Conservation (phyloP, 805 yeast genomes). For the Metschnikowia continentalis region DNA sequence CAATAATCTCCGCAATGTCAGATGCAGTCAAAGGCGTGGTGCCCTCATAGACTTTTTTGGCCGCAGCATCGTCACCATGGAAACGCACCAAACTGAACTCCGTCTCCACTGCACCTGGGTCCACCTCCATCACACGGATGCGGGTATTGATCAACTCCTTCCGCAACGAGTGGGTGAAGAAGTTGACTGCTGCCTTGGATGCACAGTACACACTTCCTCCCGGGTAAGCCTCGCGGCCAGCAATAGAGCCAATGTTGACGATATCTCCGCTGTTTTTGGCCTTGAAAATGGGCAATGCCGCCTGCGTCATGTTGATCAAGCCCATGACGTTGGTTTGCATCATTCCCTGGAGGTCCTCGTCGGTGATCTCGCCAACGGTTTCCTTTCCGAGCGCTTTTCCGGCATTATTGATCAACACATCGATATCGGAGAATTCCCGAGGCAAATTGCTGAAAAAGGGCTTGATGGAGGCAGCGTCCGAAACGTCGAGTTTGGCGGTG, state of each 20-base stretch:
- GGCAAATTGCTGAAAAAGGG: constrained; percentile 31
- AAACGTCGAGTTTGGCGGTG: constrained; percentile 31
- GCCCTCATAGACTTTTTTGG: constrained; percentile 33
- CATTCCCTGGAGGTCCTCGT: constrained; percentile 34
- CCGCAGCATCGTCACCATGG: constrained; percentile 29
- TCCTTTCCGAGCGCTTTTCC: constrained; percentile 37
- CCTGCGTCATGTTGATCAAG: constrained; percentile 34
- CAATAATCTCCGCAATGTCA: constrained; percentile 38
- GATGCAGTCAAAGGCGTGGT: constrained; percentile 31
- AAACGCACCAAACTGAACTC: constrained; percentile 36
- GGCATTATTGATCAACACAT: constrained; percentile 37
- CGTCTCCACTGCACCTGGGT: constrained; percentile 40
- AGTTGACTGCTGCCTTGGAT: constrained; percentile 34
- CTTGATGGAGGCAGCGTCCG: constrained; percentile 22
- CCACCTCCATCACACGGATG: constrained; percentile 37
- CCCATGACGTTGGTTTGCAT: constrained; percentile 37
- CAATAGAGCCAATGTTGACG: constrained; percentile 36
- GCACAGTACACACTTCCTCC: constrained; percentile 40
- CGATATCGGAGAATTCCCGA: constrained; percentile 32
- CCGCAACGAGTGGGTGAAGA: constrained; percentile 31
- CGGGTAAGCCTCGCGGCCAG: constrained; percentile 37
- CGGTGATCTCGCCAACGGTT: constrained; percentile 27
- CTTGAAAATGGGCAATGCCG: constrained; percentile 34
- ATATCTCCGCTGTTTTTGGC: constrained; percentile 34
- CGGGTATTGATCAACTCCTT: constrained; percentile 34